Conservation (phyloP, 371 early-diverging fungal species). For the Haplosporangium sp. region DNA sequence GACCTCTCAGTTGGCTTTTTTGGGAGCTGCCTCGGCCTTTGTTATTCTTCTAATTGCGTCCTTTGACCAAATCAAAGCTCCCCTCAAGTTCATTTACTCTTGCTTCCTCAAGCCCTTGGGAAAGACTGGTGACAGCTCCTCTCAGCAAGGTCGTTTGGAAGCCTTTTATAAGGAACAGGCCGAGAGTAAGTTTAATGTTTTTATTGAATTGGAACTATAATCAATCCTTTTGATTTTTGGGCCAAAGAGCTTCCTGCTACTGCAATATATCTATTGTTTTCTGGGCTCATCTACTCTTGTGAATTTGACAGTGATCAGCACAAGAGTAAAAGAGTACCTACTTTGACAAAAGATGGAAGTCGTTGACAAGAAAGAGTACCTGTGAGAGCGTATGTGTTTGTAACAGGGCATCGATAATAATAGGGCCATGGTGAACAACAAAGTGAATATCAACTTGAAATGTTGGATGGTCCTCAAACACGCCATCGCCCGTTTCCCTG, state of each 20-base stretch:
- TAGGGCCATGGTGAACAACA: neutral
- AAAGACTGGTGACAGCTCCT: constrained; percentile 61
- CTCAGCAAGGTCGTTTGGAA: constrained; percentile 71
- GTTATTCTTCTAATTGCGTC: constrained; percentile 34
- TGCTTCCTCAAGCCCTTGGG: constrained; percentile 84
- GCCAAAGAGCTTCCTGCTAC: neutral
- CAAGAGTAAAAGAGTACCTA: neutral
- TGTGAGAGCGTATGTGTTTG: neutral
- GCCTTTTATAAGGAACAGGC: constrained; percentile 84
- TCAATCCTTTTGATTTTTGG: neutral
- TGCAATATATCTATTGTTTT: neutral
- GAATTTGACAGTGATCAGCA: neutral
- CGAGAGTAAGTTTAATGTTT: constrained; percentile 60
- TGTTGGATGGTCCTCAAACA: neutral
- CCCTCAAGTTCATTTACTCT: constrained; percentile 71
- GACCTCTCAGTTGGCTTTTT: constrained; percentile 46
- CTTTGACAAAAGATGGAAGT: neutral
- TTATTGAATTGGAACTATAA: constrained; percentile 19
- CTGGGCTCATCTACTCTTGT: neutral
- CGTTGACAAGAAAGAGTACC: neutral
- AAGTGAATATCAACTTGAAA: neutral
- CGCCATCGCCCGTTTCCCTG: neutral
- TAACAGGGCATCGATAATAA: neutral
- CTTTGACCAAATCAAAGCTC: constrained; percentile 55
- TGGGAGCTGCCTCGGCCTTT: constrained; percentile 36